Conservation (phyloP, 495 filamentous ascomycete genomes). For the Aspergillus biplanus region DNA sequence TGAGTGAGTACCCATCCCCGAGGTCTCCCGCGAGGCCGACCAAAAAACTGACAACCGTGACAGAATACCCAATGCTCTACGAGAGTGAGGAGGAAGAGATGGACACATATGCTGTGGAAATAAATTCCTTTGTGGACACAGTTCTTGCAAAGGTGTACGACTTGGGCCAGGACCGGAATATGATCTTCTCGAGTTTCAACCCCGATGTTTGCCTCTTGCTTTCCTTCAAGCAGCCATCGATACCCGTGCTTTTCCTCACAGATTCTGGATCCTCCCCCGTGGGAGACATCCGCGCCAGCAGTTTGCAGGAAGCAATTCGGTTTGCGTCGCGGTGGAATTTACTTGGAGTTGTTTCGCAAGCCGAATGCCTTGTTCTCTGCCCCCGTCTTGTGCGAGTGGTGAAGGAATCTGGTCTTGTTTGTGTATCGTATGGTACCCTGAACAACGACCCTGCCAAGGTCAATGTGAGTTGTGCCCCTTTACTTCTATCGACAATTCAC, state of each 20-base stretch:
- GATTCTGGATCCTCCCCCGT: constrained; percentile 78
- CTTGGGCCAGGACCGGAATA: constrained; percentile 69
- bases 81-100: constrained; percentile 95
- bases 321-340: constrained; percentile 96
- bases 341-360: constrained; percentile 83
- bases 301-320: constrained; percentile 90
- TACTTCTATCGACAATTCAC: no score
- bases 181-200: constrained; percentile 96
- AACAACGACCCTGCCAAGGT: constrained; percentile 89
- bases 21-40: no score
- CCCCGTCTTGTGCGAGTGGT: constrained; percentile 90
- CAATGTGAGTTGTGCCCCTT: constrained; percentile 59
- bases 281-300: constrained; percentile 88
- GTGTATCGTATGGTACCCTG: constrained; percentile 78
- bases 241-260: constrained; percentile 92
- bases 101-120: constrained; percentile 95
- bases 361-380: constrained; percentile 82
- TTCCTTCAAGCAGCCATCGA: constrained; percentile 94
- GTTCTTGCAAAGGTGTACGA: constrained; percentile 87
- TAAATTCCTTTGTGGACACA: constrained; percentile 96
- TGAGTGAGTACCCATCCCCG: constrained; percentile 59
- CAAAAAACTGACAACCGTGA: constrained; percentile 31
- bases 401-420: no score
- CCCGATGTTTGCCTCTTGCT: constrained; percentile 93
- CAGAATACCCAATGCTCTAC: constrained; percentile 93